phyloP scores from a whole-genome alignment of 331 rosid genomes.

The Ulmus americana region DNA sequence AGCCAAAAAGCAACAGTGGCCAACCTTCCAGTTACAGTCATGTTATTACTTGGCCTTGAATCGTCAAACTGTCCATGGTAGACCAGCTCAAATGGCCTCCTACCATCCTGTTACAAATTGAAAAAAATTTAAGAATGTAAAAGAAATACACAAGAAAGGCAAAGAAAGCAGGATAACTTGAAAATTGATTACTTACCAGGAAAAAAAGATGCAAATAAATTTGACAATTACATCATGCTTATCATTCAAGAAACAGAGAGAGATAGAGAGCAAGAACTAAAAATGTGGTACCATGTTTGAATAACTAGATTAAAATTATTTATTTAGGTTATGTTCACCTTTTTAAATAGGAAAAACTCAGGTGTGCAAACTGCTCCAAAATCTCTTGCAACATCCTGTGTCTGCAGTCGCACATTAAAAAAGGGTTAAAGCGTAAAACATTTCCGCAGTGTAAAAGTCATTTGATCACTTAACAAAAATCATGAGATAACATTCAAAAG shows the following conservation, averaged over 20 bases:
- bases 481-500: too few relatives aligned
- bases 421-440: too few relatives aligned
- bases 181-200: background rate
- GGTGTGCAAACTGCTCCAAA: slow-evolving; percentile 94
- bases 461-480: too few relatives aligned
- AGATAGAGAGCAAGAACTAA: background rate
- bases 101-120: slow-evolving; percentile 63
- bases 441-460: too few relatives aligned
- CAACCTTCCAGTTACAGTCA: slow-evolving; percentile 81
- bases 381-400: slow-evolving; percentile 75
- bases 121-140: background rate
- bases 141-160: background rate
- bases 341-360: slow-evolving; percentile 73
- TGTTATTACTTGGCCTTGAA: slow-evolving; percentile 72
- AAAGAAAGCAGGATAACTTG: background rate
- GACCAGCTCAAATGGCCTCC: slow-evolving; percentile 92
- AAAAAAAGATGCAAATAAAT: background rate
- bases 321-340: slow-evolving; percentile 39
- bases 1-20: slow-evolving; percentile 23
- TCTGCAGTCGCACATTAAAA: slow-evolving; percentile 32
- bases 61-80: slow-evolving; percentile 95
- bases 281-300: slow-evolving; percentile 7
- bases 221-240: background rate
- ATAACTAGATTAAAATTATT: background rate
- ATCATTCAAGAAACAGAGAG: background rate